A percentile compares a stretch with the other conserved stretches of the same genome.
phyloP scores from a whole-genome alignment of 176 grass and related monocot species.

The Chloris gayana region DNA sequence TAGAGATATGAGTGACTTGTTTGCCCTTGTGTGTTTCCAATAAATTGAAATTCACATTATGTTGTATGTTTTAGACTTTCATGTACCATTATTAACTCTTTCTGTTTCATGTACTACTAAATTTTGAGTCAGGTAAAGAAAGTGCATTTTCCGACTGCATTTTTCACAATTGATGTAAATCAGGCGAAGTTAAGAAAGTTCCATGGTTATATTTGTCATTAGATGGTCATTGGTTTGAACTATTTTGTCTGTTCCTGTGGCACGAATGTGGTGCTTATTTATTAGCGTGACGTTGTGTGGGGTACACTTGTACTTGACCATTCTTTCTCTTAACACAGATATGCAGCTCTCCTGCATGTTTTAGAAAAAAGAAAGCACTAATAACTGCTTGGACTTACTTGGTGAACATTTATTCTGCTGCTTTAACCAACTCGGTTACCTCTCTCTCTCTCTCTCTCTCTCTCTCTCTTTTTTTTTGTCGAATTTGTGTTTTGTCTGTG shows the following conservation, averaged over 20 bases:
- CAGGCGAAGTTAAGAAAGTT: neutral
- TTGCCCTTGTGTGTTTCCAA: neutral
- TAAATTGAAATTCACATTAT: neutral
- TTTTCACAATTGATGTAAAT: neutral
- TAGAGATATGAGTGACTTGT: neutral
- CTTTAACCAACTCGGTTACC: slow-evolving; percentile 14
- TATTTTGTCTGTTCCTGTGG: neutral
- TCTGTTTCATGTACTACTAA: neutral
- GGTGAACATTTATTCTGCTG: slow-evolving; percentile 25
- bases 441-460: neutral
- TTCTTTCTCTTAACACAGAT: no score
- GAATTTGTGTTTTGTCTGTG: slow-evolving; percentile 5
- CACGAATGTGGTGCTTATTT: no score
- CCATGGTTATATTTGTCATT: neutral
- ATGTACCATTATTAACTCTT: no score
- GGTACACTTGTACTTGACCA: no score
- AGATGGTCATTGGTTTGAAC: neutral
- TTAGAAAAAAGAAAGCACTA: slow-evolving; percentile 15
- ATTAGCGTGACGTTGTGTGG: no score
- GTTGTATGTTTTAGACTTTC: neutral
- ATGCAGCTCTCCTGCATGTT: neutral
- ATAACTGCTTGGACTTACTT: slow-evolving; percentile 7
- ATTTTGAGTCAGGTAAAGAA: neutral
- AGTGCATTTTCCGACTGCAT: neutral
- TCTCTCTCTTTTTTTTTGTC: slow-evolving; percentile 20